phyloP scores from a whole-genome alignment of 1,284 basidiomycete species.

The Nidula niveotomentosa region DNA sequence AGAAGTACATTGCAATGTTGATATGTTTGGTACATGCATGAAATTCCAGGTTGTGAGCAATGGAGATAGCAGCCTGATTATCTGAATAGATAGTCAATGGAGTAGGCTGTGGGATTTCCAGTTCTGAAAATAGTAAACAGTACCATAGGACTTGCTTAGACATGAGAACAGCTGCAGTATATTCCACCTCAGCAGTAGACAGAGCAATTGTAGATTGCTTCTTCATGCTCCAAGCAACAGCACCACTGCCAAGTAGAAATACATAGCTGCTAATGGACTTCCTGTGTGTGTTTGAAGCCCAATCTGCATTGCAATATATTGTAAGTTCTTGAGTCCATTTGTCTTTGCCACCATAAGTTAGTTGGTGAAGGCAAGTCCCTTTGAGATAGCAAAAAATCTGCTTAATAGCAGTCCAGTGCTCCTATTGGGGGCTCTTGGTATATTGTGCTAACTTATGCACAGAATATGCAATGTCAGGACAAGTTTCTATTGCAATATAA shows the following conservation, averaged over 20 bases:
- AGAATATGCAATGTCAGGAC: too few relatives aligned
- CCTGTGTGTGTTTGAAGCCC: constrained; percentile 18
- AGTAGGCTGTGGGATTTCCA: constrained; percentile 8
- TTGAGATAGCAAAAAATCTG: too few relatives aligned
- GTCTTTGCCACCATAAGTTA: too few relatives aligned
- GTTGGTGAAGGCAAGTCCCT: too few relatives aligned
- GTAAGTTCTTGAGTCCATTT: constrained; percentile 8
- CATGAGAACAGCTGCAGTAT: constrained; percentile 25
- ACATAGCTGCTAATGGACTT: constrained; percentile 29
- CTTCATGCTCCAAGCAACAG: constrained; percentile 34
- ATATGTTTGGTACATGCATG: constrained; percentile 39
- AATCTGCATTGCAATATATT: constrained; percentile 26
- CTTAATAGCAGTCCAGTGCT: constrained; percentile 26
- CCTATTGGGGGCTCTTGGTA: constrained; percentile 15
- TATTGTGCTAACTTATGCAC: constrained; percentile 25
- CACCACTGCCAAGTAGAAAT: constrained; percentile 21
- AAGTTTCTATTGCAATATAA: too few relatives aligned
- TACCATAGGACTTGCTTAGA: constrained; percentile 32
- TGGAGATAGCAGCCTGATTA: constrained; percentile 30
- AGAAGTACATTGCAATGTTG: constrained; percentile 31
- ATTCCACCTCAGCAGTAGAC: constrained; percentile 28
- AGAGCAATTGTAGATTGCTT: constrained; percentile 28
- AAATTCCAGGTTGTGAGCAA: constrained; percentile 28
- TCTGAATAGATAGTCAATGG: constrained; percentile 24
- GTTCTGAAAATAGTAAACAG: constrained; percentile 19